These are phyloP conservation scores for Triangularia verruculosa DNA, from an alignment of 2,329 filamentous ascomycete genomes.

Conservation along the genomic window DNA sequence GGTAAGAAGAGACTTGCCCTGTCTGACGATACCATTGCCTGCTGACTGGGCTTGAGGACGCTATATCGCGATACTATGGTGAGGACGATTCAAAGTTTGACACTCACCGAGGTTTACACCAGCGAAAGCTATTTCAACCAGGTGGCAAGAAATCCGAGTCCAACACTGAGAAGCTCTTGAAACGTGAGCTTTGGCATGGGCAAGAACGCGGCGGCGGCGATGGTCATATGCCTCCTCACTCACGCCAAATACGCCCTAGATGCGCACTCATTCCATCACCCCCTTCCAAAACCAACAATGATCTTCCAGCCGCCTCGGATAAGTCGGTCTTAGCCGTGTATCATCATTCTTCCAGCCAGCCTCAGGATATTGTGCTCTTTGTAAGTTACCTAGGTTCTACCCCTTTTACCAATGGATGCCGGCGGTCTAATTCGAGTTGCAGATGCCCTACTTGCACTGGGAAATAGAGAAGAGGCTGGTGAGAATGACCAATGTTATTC, in stretches of 20 bases:
- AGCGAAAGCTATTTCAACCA: conserved; percentile 16
- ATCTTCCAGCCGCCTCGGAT: not conserved
- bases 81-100: conserved; percentile 21
- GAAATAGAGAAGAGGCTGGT: conserved; percentile 25
- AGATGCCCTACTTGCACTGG: conserved; percentile 27
- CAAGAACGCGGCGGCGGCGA: conserved; percentile 24
- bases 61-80: conserved; percentile 23
- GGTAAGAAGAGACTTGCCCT: not conserved
- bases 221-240: conserved; percentile 22
- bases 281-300: conserved; percentile 5
- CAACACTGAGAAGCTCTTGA: conserved; percentile 25
- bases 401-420: not conserved
- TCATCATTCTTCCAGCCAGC: conserved; percentile 11
- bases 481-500: conserved; percentile 24
- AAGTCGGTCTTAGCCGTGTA: not conserved
- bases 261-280: conserved; percentile 23
- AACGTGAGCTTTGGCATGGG: conserved; percentile 26
- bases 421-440: not conserved
- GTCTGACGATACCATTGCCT: not conserved
- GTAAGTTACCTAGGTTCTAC: conserved; percentile 10
- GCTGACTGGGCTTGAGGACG: conserved; percentile 12
- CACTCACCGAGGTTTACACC: conserved; percentile 9
- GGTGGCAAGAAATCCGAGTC: conserved; percentile 18
- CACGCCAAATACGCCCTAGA: conserved; percentile 25
- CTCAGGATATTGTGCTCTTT: conserved; percentile 23